phyloP scores from a whole-genome alignment of 768 basidiomycete genomes.

The Mycena galericulata region DNA sequence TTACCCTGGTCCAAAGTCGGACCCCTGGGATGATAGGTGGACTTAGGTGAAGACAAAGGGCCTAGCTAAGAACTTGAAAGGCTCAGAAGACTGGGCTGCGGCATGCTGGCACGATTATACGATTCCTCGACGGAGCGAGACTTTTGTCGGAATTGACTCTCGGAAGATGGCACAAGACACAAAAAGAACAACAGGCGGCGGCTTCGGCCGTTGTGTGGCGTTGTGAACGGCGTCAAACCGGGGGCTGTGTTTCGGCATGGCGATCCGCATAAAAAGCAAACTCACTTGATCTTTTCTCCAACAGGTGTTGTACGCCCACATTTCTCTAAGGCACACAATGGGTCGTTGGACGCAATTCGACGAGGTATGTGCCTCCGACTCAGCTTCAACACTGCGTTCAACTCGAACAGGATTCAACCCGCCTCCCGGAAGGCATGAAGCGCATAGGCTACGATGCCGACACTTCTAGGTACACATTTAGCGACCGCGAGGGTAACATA shows the following conservation, averaged over 20 bases:
- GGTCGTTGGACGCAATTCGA: conserved; percentile 47
- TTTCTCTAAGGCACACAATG: conserved; percentile 33
- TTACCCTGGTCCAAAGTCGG: too few relatives aligned
- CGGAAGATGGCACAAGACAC: too few relatives aligned
- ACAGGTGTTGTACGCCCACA: neutral
- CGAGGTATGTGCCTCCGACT: conserved; percentile 46
- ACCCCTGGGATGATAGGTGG: too few relatives aligned
- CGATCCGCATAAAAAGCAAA: neutral
- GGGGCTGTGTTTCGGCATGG: neutral
- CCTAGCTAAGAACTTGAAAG: too few relatives aligned
- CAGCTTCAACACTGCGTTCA: neutral
- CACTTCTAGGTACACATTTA: conserved; percentile 59
- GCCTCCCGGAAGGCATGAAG: conserved; percentile 59
- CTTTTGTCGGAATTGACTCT: too few relatives aligned
- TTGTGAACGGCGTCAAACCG: too few relatives aligned
- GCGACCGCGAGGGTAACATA: conserved; percentile 55
- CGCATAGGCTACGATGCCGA: conserved; percentile 68
- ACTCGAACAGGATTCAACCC: conserved; percentile 48
- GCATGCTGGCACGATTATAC: too few relatives aligned
- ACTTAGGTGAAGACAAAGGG: too few relatives aligned
- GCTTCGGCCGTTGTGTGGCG: too few relatives aligned
- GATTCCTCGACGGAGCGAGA: too few relatives aligned
- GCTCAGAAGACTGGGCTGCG: too few relatives aligned
- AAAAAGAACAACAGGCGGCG: too few relatives aligned
- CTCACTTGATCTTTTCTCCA: neutral